Evolutionary conservation across 225 moss, liverwort and hornwort species (phyloP).

Genomic region (Sphagnum tenellum): DNA sequence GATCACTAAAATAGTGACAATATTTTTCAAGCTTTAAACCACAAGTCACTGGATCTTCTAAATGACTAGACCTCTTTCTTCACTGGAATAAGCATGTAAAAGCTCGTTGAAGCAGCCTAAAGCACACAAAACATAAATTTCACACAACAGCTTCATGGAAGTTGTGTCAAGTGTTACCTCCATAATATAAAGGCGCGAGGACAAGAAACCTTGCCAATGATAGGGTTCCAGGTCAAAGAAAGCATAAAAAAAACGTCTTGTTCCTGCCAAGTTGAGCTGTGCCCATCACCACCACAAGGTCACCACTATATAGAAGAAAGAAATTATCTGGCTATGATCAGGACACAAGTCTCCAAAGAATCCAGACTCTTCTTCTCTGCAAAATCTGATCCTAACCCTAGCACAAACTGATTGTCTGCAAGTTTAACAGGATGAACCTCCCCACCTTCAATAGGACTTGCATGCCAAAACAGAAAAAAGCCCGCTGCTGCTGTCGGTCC

Average conservation of each 20-base stretch:
- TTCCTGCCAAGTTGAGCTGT: conserved; percentile 91
- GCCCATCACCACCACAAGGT: conserved; percentile 1
- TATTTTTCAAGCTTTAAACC: background rate
- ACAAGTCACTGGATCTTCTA: background rate
- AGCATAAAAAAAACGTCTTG: conserved; percentile 86
- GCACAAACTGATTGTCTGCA: background rate
- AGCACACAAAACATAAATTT: conserved; percentile 11
- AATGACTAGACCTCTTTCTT: too few species aligned
- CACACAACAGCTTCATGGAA: background rate
- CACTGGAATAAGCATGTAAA: too few species aligned
- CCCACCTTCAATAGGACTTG: conserved; percentile 89
- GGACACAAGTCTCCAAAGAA: too few species aligned
- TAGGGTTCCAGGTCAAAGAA: conserved; percentile 79
- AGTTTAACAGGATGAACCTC: background rate
- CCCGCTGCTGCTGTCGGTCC: conserved; percentile 77
- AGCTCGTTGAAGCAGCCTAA: background rate
- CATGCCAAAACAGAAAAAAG: conserved; percentile 99
- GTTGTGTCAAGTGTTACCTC: conserved; percentile 30
- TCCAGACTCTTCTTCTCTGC: too few species aligned
- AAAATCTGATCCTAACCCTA: too few species aligned
- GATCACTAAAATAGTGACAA: background rate
- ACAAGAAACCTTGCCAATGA: conserved; percentile 96
- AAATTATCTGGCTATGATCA: too few species aligned
- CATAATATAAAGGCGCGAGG: conserved; percentile 79
- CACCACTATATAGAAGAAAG: too few species aligned